These are phyloP conservation scores for Blastosporella zonata DNA, from an alignment of 1,284 basidiomycete genomes.

Conservation along the genomic window DNA sequence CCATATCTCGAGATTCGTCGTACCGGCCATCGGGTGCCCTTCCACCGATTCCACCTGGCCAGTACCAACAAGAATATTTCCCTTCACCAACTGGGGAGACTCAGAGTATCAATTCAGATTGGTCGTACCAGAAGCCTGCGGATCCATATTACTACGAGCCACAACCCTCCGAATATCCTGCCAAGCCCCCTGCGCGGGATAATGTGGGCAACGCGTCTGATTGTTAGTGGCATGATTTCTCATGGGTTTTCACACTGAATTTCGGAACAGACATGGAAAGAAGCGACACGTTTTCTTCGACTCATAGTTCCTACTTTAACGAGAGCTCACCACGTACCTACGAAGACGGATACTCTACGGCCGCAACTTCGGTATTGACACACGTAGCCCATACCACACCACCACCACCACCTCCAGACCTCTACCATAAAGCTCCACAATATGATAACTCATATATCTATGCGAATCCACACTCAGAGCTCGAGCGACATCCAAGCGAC, in stretches of 20 bases:
- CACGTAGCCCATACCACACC: constrained; percentile 4
- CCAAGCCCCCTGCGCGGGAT: constrained; percentile 9
- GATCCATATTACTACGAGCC: constrained; percentile 18
- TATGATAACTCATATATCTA: constrained; percentile 9
- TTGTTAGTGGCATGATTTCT: constrained; percentile 12
- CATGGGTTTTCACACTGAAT: constrained; percentile 2
- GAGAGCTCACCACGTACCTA: constrained; percentile 10
- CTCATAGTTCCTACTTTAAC: constrained; percentile 7
- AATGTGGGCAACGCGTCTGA: constrained; percentile 7
- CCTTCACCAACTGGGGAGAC: constrained; percentile 16
- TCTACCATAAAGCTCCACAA: constrained; percentile 6
- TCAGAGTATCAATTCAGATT: constrained; percentile 17
- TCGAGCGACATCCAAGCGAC: constrained; percentile 33
- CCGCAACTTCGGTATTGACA: constrained; percentile 7
- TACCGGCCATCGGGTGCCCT: constrained; percentile 22
- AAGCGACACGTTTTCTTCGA: constrained; percentile 16
- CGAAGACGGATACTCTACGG: constrained; percentile 10
- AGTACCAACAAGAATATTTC: constrained; percentile 8
- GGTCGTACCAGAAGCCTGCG: constrained; percentile 20
- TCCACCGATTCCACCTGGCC: constrained; percentile 18
- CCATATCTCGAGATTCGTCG: constrained; percentile 19
- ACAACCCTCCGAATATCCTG: constrained; percentile 15
- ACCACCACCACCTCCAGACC: constrained; percentile 4
- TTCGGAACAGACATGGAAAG: constrained; percentile 16
- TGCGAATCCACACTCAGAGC: constrained; percentile 8